Base-by-base conservation (phyloP, 257 asterid species). In the Nicotiana undulata region DNA sequence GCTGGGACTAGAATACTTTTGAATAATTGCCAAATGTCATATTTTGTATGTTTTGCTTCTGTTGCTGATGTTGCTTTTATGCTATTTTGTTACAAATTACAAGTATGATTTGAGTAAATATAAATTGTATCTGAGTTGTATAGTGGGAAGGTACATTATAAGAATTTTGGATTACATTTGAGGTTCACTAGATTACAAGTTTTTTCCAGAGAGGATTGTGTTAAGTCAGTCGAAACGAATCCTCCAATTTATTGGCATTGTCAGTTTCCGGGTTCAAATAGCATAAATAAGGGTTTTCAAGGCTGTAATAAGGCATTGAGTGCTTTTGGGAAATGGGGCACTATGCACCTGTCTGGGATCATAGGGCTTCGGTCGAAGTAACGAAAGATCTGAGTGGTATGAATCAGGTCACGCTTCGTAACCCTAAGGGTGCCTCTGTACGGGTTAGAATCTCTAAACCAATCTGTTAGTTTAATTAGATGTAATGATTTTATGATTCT, bases 361-460 rank as follows among this genome's bases (percentile, higher is more conserved):
- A 82, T 81, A 87, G 83, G 84, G 88, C 89, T 0, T 90, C 94
- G 22, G 85, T 91, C 75, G 93, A 91, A 86, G 64, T 92, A 56
- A 88, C 93, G 2, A 95, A 92, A 84, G 97, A 91, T 74, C 85
- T 90, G 93, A 92, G 87, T 81, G 99, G 98, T 85, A 90, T 90
- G 18, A 92, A 90, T 49, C 99, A 92, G 86, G 91, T 95, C 64
- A 84, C 88, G 82, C 97, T 95, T 77, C 87, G 97, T 83, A 95
- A 84, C 83, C 92, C 92, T 83, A 90, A 82, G n/a, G 99, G 99
- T 29, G 96, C 99, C 2, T 95, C 96, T 46, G 97, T 93, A 4
- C 86, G 89, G 88, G 99, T 95, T 81, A 85, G 94, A 86, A 83
- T 81, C 82, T 51, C 44, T 63, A 53, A 29, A 74, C 81, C 68